Evolutionary conservation across 164 flowering plant species (phyloP), one percentile per base, ranked within the genome.

Genomic region (Nymphaea colorata): DNA sequence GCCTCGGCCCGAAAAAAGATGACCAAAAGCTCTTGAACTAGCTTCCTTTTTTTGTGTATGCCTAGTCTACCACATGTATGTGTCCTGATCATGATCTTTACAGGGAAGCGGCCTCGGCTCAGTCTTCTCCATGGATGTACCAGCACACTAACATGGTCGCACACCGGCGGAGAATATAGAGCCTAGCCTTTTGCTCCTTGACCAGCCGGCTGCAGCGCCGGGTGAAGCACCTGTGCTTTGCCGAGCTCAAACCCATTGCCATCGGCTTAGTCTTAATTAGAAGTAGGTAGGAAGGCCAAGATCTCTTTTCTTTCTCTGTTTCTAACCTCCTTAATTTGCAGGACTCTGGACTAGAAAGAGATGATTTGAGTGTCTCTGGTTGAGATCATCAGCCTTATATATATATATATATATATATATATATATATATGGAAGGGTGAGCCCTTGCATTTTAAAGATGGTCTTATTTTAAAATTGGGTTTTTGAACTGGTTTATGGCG

Each of bases 121-220:
- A 68, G 64, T 72, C 75, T 36, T 68, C 75, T 59, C 87, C 91
- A 6, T 87, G 86, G 66, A 85, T 85, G 70, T 84, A 84, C 86
- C 86, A 87, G 72, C 93, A 87, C 8, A 84, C 73, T 59, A 86
- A 86, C 90, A 88, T 88, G 69, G 93, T 85, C 62, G 90, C 88
- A 64, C 93, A 88, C 59, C 90, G 90, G 44, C 90, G 86, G 41
- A 86, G 80, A 71, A 88, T 85, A 65, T 88, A 88, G 71, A 88
- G 69, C 64, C 83, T 77, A 17, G 93, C 88, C 0, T 86, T 79
- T 66, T 88, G 93, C 81, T 88, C 81, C 78, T 82, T 86, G 3
- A 86, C 85, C 70, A 85, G 72, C 61, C 83, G 69, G 43, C 85
- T 81, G 67, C 88, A 88, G 73, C 80, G 84, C 44, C 76, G 78